Conservation (phyloP, 257 asterid genomes). For the Solanum clarkiae region DNA sequence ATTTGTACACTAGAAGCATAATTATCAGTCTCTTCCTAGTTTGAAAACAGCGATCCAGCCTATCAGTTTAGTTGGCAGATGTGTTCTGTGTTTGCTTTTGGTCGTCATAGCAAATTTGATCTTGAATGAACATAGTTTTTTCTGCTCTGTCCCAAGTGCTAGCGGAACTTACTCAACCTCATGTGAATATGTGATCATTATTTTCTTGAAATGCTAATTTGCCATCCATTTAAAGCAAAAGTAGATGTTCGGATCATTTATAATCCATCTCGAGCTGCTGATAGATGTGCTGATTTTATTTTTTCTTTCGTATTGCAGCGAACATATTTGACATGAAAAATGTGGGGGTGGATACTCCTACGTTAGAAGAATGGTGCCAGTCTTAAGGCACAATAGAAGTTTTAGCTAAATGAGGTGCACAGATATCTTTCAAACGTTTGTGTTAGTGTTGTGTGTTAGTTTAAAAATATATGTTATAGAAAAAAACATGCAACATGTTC, state of each 20-base stretch:
- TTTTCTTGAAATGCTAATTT: neutral
- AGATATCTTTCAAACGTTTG: neutral
- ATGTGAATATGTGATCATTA: neutral
- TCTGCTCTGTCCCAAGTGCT: neutral
- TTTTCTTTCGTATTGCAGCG: constrained; percentile 22
- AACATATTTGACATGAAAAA: constrained; percentile 59
- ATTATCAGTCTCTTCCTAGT: neutral
- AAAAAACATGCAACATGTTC: neutral
- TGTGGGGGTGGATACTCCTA: constrained; percentile 51
- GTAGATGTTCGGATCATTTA: neutral
- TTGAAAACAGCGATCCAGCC: neutral
- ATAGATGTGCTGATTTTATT: neutral
- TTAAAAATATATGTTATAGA: neutral
- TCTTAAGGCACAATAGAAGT: neutral
- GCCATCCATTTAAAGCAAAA: neutral
- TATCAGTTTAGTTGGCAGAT: neutral
- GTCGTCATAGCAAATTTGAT: neutral
- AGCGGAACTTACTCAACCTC: neutral
- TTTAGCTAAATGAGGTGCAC: neutral
- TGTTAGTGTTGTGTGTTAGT: neutral
- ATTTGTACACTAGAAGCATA: neutral
- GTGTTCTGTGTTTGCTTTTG: neutral
- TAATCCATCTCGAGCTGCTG: neutral
- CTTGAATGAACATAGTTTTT: neutral
- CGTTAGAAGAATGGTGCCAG: constrained; percentile 59